Evolutionary conservation across 2,329 filamentous ascomycete species (phyloP).

Genomic region (Byssoonygena ceratinophila): DNA sequence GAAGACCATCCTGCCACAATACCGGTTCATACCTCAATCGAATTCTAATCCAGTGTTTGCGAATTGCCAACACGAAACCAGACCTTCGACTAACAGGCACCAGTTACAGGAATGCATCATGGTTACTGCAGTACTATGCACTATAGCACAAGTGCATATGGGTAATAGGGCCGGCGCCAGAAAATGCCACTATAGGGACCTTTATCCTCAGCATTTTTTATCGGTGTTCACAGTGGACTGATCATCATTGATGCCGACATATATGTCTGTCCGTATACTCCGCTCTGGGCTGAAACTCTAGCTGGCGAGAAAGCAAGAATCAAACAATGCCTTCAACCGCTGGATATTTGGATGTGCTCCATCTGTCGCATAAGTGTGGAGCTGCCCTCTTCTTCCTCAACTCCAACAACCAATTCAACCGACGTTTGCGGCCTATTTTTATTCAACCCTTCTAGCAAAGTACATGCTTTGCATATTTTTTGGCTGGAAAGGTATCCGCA

Average conservation of each 20-base stretch:
- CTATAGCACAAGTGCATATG: no score
- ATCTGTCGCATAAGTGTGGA: constrained; percentile 43
- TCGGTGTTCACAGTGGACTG: no score
- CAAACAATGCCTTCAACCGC: constrained; percentile 3
- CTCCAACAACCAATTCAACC: constrained; percentile 34
- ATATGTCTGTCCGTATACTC: not conserved
- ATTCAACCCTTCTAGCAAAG: constrained; percentile 78
- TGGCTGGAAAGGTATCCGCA: constrained; percentile 97
- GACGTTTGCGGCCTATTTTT: constrained; percentile 49
- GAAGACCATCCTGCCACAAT: no score
- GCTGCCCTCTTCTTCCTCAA: constrained; percentile 43
- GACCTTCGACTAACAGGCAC: no score
- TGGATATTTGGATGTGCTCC: constrained; percentile 33
- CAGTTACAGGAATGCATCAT: no score
- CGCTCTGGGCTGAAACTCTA: not conserved
- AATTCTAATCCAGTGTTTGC: no score
- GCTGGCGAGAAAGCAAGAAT: not conserved
- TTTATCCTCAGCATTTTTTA: no score
- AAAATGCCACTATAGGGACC: no score
- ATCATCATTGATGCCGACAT: not conserved
- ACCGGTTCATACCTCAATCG: no score
- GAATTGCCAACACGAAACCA: no score
- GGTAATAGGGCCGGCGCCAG: no score
- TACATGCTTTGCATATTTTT: constrained; percentile 84
- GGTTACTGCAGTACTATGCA: no score